A percentile compares a stretch with the other conserved stretches of the same genome.
Conservation (phyloP, 352 stramenopile species). For the Phytophthora ohioensis region DNA sequence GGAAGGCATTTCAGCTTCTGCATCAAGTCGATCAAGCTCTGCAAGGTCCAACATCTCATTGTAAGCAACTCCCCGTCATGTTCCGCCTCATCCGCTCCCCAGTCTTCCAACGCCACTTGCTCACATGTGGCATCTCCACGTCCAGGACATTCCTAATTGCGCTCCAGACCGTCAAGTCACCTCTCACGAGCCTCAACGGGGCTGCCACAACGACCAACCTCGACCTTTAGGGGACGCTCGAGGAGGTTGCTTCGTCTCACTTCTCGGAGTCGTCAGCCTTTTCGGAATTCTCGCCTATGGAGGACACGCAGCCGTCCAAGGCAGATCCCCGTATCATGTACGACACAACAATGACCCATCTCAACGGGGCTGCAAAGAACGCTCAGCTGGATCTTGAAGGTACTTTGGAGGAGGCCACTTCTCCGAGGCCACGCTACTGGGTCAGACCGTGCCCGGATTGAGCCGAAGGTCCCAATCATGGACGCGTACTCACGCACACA, state of each 20-base stretch:
- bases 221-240: conserved; percentile 45
- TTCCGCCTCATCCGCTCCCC: conserved; percentile 24
- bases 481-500: conserved; percentile 36
- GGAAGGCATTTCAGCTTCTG: conserved; percentile 14
- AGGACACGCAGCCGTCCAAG: conserved; percentile 59
- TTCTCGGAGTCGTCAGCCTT: conserved; percentile 76
- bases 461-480: conserved; percentile 1
- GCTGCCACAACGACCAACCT: conserved; percentile 37
- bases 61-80: conserved; percentile 11
- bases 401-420: conserved; percentile 59
- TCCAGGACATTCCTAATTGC: conserved; percentile 12
- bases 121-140: conserved; percentile 17
- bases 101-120: conserved; percentile 15
- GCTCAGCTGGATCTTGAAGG: conserved; percentile 39
- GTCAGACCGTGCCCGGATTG: conserved; percentile 34
- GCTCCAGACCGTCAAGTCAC: conserved; percentile 16
- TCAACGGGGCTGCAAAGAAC: conserved; percentile 26
- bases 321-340: conserved; percentile 31
- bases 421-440: conserved; percentile 61
- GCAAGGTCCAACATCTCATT: background rate
- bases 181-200: conserved; percentile 36
- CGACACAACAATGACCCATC: conserved; percentile 5
- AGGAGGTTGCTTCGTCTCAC: conserved; percentile 51
- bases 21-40: background rate
- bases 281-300: conserved; percentile 61